Evolutionary conservation across 202 grass and related monocot genomes (phyloP).

Genomic region (Elaeis oleifera): DNA sequence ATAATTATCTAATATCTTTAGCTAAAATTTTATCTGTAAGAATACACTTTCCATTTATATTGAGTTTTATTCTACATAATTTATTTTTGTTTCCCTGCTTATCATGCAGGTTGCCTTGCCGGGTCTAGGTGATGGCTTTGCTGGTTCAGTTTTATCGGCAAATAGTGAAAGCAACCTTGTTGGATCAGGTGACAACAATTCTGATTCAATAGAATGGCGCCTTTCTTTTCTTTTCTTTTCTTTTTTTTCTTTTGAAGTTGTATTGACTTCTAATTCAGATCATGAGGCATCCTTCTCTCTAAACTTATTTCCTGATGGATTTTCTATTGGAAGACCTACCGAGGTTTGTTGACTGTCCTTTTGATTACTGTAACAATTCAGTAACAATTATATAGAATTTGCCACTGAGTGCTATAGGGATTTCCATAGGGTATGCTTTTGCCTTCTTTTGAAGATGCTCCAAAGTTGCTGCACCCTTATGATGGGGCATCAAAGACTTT

Average conservation of each 20-base stretch:
- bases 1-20: too few relatives aligned
- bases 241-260: background rate
- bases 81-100: background rate
- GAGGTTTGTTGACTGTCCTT: conserved; percentile 28
- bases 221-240: background rate
- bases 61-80: background rate
- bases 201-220: background rate
- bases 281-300: conserved; percentile 36
- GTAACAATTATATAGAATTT: background rate
- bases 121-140: background rate
- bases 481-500: conserved; percentile 24
- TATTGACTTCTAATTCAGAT: conserved; percentile 12
- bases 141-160: background rate
- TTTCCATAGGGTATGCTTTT: conserved; percentile 35
- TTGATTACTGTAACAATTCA: background rate
- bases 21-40: too few relatives aligned
- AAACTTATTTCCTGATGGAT: conserved; percentile 44
- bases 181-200: conserved; percentile 24
- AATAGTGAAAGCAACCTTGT: conserved; percentile 2
- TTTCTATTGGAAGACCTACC: conserved; percentile 27
- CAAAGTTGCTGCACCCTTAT: conserved; percentile 33
- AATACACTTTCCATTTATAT: too few relatives aligned
- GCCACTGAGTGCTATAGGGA: too few relatives aligned
- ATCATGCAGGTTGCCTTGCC: conserved; percentile 14
- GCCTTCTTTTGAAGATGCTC: conserved; percentile 35